Evolutionary conservation across 2,329 filamentous ascomycete genomes (phyloP).

Genomic region (Calonectria hongkongensis): DNA sequence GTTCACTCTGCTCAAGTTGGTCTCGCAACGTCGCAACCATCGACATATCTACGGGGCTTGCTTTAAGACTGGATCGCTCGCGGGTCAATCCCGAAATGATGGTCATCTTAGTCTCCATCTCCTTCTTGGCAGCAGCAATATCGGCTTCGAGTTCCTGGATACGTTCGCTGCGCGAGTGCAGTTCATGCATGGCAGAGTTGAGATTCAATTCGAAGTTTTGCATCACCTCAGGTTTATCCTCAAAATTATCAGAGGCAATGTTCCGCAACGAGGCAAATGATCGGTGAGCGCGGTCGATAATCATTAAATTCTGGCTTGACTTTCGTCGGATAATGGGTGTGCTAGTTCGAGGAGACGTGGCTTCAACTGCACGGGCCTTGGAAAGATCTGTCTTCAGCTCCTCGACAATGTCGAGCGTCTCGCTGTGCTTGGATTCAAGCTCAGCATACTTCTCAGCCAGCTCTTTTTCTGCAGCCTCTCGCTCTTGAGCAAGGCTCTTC

Average conservation of each 20-base stretch:
- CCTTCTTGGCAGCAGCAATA: constrained; percentile 88
- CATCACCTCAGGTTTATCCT: constrained; percentile 86
- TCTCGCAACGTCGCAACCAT: constrained; percentile 91
- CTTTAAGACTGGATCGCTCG: constrained; percentile 92
- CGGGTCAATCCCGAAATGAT: constrained; percentile 96
- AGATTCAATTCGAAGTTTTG: constrained; percentile 95
- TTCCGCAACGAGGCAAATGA: constrained; percentile 93
- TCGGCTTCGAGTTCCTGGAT: constrained; percentile 94
- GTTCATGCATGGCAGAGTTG: constrained; percentile 93
- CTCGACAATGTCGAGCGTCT: constrained; percentile 89
- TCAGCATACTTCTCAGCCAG: constrained; percentile 88
- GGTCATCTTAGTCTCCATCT: constrained; percentile 97
- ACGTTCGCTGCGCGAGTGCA: constrained; percentile 89
- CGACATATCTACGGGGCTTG: constrained; percentile 90
- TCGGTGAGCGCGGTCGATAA: constrained; percentile 92
- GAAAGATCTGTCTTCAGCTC: constrained; percentile 91
- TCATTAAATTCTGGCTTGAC: constrained; percentile 91
- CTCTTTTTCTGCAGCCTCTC: constrained; percentile 83
- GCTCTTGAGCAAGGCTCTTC: constrained; percentile 82
- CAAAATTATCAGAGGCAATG: constrained; percentile 90
- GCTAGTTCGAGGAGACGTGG: constrained; percentile 77
- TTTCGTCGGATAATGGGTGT: constrained; percentile 92
- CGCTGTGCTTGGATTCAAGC: constrained; percentile 87
- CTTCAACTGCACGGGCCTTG: constrained; percentile 80
- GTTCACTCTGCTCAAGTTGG: constrained; percentile 91